These are phyloP conservation scores for Rhodomyrtus psidioides DNA, from an alignment of 441 rosid genomes.

Conservation along the genomic window DNA sequence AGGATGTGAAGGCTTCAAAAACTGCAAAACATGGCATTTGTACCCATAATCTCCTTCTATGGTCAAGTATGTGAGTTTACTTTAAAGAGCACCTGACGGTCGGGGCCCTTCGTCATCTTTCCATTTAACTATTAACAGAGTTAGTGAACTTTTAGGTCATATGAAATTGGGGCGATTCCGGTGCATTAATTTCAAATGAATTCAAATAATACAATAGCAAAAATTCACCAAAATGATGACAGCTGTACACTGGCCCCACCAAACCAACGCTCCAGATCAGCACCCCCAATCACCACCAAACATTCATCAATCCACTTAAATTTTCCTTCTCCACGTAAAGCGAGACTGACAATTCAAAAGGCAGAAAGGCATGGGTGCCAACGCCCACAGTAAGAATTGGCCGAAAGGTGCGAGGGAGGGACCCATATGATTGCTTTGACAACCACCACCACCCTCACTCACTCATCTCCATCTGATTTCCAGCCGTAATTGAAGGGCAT, in stretches of 20 bases:
- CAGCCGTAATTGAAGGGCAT: background rate
- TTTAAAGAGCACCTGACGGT: background rate
- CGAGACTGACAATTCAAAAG: background rate
- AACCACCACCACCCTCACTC: background rate
- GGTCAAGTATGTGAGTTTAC: background rate
- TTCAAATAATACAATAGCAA: background rate
- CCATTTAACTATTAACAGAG: background rate
- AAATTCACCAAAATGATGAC: background rate
- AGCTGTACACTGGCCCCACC: no score
- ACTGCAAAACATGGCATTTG: background rate
- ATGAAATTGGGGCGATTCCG: background rate
- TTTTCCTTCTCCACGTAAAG: background rate
- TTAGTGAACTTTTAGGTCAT: background rate
- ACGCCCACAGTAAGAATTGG: background rate
- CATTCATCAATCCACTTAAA: background rate
- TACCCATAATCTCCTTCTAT: background rate
- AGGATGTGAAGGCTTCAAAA: no score
- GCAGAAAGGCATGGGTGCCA: background rate
- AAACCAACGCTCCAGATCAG: background rate
- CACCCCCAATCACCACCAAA: background rate
- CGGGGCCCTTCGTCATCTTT: background rate
- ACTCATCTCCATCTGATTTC: background rate
- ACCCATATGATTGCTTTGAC: background rate
- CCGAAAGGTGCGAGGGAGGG: background rate
- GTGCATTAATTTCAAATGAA: background rate